Percentiles rank a stretch among this genome's conserved stretches.
Evolutionary conservation across 148 eudicot genomes (phyloP).

Genomic region (Dysphania ambrosioides): DNA sequence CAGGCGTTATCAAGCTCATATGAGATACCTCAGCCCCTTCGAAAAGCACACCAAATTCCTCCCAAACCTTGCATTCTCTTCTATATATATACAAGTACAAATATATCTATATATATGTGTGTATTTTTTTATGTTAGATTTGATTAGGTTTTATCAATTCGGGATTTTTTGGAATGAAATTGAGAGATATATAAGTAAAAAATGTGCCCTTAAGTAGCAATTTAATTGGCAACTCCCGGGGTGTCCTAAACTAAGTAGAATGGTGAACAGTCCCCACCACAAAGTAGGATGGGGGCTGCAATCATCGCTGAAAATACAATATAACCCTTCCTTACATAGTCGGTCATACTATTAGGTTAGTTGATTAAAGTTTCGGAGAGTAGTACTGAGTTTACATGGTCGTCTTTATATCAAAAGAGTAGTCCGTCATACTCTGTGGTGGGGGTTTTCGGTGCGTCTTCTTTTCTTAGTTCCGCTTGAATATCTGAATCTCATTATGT

Average conservation of each 20-base stretch:
- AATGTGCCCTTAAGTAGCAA: conserved; percentile 38
- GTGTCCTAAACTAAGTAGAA: conserved; percentile 48
- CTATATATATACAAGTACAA: too few species aligned
- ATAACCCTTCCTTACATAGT: conserved; percentile 22
- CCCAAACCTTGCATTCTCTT: too few species aligned
- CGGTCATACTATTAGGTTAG: too few species aligned
- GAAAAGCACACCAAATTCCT: conserved; percentile 72
- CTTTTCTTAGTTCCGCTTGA: background rate
- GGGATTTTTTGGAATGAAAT: background rate
- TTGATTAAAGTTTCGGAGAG: too few species aligned
- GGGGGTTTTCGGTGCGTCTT: too few species aligned
- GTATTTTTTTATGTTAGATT: background rate
- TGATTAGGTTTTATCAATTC: background rate
- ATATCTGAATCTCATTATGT: too few species aligned
- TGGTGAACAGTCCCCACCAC: conserved; percentile 64
- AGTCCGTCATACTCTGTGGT: too few species aligned
- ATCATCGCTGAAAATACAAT: too few species aligned
- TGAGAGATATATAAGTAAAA: too few species aligned
- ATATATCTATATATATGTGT: too few species aligned
- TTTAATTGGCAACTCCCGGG: conserved; percentile 38
- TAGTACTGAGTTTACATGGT: too few species aligned
- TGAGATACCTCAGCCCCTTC: conserved; percentile 72
- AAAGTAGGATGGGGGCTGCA: conserved; percentile 69
- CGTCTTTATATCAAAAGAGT: too few species aligned
- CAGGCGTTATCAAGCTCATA: conserved; percentile 78